Evolutionary conservation across 176 grass and related monocot genomes (phyloP), one percentile per base, ranked within the genome.

Genomic region (Elaeis guineensis): DNA sequence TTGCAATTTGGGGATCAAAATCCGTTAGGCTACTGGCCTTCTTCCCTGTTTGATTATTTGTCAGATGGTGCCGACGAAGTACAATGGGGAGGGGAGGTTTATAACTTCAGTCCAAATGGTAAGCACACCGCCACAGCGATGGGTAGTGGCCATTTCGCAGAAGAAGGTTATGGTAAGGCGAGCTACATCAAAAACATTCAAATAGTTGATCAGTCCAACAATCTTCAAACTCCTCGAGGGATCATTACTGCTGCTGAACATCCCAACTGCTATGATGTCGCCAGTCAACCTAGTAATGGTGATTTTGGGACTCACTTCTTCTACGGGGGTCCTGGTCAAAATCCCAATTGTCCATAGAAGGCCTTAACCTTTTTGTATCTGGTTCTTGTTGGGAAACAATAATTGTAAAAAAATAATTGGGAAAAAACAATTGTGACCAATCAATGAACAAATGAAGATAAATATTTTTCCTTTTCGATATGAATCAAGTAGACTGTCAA

Each of bases 151-250:
- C 81, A 87, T 55, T 94, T 94, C 49, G 84, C 84, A 0, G 89
- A 85, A 50, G 89, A 94, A 78, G 89, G 84, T 1, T 94, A 85
- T 32, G 68, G 81, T 59, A 94, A 94, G 65, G 62, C 84, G 21
- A 89, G 89, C 63, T 94, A 85, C 72, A 85, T 94, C 80, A 85
- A 64, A 51, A 94, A 89, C 67, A 85, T 94, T 57, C 80, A 94
- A 25, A 77, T 94, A 20, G 84, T 88, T n/a, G 84, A 94, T 52
- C 64, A 57, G 4, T 69, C 89, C 29, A 89, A 89, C 70, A 89
- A 85, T 55, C 68, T 94, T 15, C 76, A 66, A 67, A 59, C 74
- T 3, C 89, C 89, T 0, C 70, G 5, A 18, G 84, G 75, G 3
- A 59, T 88, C 9, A 77, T 78, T 6, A 68, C 84, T 0, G 85